Evolutionary conservation across 257 asterid species (phyloP).

Genomic region (Gentiana macrophylla): DNA sequence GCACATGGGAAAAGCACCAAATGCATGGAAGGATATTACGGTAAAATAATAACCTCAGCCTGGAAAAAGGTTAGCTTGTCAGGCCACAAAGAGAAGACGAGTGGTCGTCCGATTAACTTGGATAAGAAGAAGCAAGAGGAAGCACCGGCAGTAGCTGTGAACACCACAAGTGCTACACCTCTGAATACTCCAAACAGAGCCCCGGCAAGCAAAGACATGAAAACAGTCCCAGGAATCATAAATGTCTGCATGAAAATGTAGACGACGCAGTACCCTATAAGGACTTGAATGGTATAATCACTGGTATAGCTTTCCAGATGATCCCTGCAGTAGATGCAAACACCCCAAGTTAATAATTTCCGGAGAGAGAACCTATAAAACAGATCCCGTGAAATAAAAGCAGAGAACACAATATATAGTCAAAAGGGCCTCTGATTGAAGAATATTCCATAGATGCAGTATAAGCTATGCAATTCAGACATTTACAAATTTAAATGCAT

Average conservation of each 20-base stretch:
- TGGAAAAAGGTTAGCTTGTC: slow-evolving; percentile 79
- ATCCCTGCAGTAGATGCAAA: slow-evolving; percentile 35
- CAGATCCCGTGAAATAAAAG: background rate
- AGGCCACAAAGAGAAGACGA: slow-evolving; percentile 90
- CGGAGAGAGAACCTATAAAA: background rate
- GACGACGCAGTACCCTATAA: slow-evolving; percentile 78
- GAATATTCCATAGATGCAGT: background rate
- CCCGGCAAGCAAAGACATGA: slow-evolving; percentile 95
- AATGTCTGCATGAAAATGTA: slow-evolving; percentile 98
- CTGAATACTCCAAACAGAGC: slow-evolving; percentile 78
- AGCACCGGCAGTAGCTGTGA: slow-evolving; percentile 91
- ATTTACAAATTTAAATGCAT: background rate
- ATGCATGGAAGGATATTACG: slow-evolving; percentile 3
- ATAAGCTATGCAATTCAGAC: background rate
- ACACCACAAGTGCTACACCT: slow-evolving; percentile 88
- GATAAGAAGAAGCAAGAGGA: slow-evolving; percentile 89
- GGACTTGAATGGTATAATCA: slow-evolving; percentile 86
- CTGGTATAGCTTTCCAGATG: slow-evolving; percentile 89
- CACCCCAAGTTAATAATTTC: slow-evolving; percentile 2
- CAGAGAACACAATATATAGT: too few relatives aligned
- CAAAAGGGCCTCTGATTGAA: background rate
- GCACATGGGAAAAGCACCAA: slow-evolving; percentile 9
- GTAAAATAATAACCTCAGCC: slow-evolving; percentile 46
- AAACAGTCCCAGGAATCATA: slow-evolving; percentile 96
- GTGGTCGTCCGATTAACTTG: slow-evolving; percentile 85